Evolutionary conservation across 2,329 filamentous ascomycete genomes (phyloP).

Genomic region (Fusarium sp.): DNA sequence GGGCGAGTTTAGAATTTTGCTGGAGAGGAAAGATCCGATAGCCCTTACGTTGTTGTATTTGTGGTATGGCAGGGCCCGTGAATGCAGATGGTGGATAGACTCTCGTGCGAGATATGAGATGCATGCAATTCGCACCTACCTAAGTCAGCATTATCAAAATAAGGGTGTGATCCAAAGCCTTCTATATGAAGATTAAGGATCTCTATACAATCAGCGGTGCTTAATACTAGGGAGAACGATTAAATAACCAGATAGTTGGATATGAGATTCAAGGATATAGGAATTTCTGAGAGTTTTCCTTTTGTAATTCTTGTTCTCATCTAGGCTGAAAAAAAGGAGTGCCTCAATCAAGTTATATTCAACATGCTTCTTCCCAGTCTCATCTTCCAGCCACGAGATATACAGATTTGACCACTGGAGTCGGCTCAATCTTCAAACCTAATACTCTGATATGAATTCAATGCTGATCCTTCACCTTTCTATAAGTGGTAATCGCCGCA

Average conservation of each 20-base stretch:
- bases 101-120: not conserved
- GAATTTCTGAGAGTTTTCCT: no score
- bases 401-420: no score
- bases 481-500: not conserved
- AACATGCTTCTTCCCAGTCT: no score
- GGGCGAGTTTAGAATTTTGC: not conserved
- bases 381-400: no score
- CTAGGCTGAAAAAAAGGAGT: no score
- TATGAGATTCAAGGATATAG: no score
- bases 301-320: no score
- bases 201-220: accelerated
- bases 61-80: not conserved
- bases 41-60: not conserved
- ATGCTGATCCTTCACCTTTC: not conserved
- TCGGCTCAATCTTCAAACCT: no score
- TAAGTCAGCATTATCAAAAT: not conserved
- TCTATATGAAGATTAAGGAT: accelerated
- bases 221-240: no score
- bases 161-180: not conserved
- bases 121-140: not conserved
- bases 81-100: not conserved
- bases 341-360: no score
- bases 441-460: no score
- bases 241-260: no score
- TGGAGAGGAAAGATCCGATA: not conserved